Percentiles rank a stretch among this genome's conserved stretches.
phyloP scores from a whole-genome alignment of 2,329 filamentous ascomycete species.

The Colletotrichum cereale region DNA sequence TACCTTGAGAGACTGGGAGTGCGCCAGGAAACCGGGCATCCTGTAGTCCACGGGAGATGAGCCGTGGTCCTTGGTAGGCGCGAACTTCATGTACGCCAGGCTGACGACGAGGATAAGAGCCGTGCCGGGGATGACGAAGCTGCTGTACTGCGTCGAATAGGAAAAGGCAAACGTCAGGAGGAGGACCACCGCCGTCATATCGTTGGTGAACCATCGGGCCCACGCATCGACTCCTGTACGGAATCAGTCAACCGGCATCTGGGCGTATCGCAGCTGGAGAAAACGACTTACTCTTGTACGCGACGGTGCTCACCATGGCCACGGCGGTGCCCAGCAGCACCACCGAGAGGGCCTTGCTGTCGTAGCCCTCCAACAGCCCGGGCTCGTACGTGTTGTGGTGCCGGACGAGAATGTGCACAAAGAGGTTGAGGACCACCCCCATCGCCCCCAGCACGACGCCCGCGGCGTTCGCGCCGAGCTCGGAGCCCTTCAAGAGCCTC shows the following conservation, averaged over 20 bases:
- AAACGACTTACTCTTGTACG: slow-evolving; percentile 46
- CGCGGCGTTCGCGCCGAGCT: slow-evolving; percentile 47
- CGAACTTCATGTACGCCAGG: slow-evolving; percentile 46
- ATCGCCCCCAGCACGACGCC: slow-evolving; percentile 48
- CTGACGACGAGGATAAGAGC: slow-evolving; percentile 47
- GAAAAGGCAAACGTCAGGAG: slow-evolving; percentile 46
- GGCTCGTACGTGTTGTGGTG: slow-evolving; percentile 46
- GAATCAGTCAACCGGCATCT: neutral
- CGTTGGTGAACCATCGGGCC: slow-evolving; percentile 49
- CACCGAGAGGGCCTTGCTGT: slow-evolving; percentile 45
- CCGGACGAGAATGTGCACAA: slow-evolving; percentile 45
- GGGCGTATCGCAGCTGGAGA: neutral
- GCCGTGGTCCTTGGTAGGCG: slow-evolving; percentile 40
- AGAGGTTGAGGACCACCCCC: slow-evolving; percentile 46
- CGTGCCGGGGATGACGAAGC: slow-evolving; percentile 46
- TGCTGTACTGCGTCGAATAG: slow-evolving; percentile 43
- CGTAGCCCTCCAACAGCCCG: slow-evolving; percentile 42
- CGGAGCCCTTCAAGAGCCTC: slow-evolving; percentile 46
- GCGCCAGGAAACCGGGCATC: neutral
- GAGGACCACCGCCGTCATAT: slow-evolving; percentile 46
- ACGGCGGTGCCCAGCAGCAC: slow-evolving; percentile 48
- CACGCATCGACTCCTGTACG: slow-evolving; percentile 47
- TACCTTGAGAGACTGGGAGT: slow-evolving; percentile 1
- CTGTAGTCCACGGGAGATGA: neutral
- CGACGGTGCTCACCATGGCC: slow-evolving; percentile 47